Evolutionary conservation across 31 red algal species (phyloP).

Genomic region (Asparagopsis taxiformis): DNA sequence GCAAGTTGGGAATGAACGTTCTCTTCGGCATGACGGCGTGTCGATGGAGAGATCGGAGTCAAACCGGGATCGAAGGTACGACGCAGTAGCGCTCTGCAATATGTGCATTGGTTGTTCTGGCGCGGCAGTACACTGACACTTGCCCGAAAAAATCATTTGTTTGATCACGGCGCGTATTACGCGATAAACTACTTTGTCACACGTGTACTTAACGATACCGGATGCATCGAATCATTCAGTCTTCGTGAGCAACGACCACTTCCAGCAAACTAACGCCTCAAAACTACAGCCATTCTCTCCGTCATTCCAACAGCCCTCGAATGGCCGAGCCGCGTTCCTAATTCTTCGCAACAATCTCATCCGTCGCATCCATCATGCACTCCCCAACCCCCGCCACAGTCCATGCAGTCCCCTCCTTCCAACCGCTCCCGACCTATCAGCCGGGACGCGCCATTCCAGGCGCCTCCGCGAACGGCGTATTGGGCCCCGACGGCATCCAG

Average conservation of each 20-base stretch:
- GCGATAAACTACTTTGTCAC: no score
- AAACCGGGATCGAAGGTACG: not conserved
- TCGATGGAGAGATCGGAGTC: not conserved
- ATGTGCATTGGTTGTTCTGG: not conserved
- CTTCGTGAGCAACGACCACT: no score
- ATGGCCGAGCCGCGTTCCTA: no score
- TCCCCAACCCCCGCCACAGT: conserved; percentile 2
- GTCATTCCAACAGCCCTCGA: no score
- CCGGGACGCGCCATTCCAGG: conserved; percentile 8
- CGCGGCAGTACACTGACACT: no score
- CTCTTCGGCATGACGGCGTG: conserved; percentile 65
- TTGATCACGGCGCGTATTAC: no score
- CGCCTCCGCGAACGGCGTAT: conserved; percentile 14
- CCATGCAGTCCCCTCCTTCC: conserved; percentile 17
- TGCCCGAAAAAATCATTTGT: no score
- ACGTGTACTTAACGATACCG: no score
- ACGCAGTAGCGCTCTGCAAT: not conserved
- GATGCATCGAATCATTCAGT: no score
- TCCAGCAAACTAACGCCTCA: no score
- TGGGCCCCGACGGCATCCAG: conserved; percentile 41
- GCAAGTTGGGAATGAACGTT: conserved; percentile 74
- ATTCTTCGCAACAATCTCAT: not conserved
- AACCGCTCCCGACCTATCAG: conserved; percentile 12
- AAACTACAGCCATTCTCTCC: no score
- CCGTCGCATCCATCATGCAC: not conserved